Base-by-base conservation (phyloP, 2,329 filamentous ascomycete species). In the Chaetomium strumarium region DNA sequence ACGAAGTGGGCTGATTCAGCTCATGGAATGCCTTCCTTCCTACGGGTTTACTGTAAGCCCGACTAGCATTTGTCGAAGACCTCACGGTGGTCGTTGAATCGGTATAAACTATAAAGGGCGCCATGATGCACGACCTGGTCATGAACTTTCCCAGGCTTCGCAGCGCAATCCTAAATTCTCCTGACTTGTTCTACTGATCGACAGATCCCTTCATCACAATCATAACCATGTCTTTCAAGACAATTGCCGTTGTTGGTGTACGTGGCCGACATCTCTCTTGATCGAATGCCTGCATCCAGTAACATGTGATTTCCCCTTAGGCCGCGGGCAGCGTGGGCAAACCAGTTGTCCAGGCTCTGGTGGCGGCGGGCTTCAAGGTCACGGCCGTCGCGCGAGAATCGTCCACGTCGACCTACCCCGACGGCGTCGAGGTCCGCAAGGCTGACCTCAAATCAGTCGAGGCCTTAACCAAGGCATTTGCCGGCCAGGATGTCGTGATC, bases 401-500 rank as follows among this genome's bases (percentile, higher is more conserved):
- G 37, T 80, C 76, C 1, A 58, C 60, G 2, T 58, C 69, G 2
- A 65, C 66, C 1, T 64, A 66, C 47, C 67, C 70, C 2, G 13
- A 65, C 0, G 63, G 64, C 19, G 67, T 76, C 55, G 65, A 66
- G 5, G 68, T 77, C 14, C 37, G 37, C 5, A 70, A 72, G 19
- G 72, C 74, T n/a, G 69, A 81, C 60, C 79, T 76, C 55, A 65
- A 70, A 24, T 70, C 68, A 0, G 64, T 72, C 12, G 56, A 67
- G 2, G 72, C 73, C n/a, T 66, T 83, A 17, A 70, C 66, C 1
- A 43, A 65, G 0, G 74, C 74, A 1, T 73, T 84, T 42, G 57
- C 70, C 36, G 77, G 74, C 34, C 74, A 80, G 54, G 80, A 84
- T 62, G 79, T 76, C 0, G 70, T 81, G 7, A 62, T 84, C 41